Conservation (phyloP, 1,284 basidiomycete species). For the Gymnopus androsaceus region DNA sequence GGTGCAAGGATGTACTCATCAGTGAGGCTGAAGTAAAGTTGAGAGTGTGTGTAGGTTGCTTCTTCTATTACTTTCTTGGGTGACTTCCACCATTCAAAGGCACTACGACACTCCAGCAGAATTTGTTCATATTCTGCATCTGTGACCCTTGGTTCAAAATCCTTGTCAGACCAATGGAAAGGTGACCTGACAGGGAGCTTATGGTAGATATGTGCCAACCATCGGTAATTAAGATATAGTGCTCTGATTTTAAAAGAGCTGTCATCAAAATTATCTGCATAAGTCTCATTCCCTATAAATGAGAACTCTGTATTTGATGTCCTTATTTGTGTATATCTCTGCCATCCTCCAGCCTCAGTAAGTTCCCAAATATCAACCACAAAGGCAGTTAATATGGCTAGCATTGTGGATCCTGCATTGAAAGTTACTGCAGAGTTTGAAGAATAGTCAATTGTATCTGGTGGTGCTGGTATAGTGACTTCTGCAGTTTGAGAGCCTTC, state of each 20-base stretch:
- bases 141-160: too few relatives aligned
- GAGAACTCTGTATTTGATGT: not conserved
- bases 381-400: not conserved
- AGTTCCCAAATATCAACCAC: not conserved
- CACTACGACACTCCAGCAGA: not conserved
- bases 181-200: not conserved
- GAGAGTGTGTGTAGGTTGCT: not conserved
- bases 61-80: too few relatives aligned
- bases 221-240: not conserved
- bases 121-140: not conserved
- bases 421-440: not conserved
- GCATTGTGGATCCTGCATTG: not conserved
- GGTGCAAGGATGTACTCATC: not conserved
- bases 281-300: not conserved
- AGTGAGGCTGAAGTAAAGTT: constrained; percentile 1
- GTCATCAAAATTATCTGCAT: too few relatives aligned
- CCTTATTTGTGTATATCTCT: not conserved
- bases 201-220: not conserved
- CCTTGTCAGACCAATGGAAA: not conserved
- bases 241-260: not conserved
- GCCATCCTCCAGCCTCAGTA: not conserved
- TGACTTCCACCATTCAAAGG: not conserved
- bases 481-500: not conserved
- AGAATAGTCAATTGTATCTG: too few relatives aligned
- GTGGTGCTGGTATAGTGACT: not conserved